These are phyloP conservation scores for Naematelia aurantialba DNA, from an alignment of 768 basidiomycete species.

Conservation along the genomic window DNA sequence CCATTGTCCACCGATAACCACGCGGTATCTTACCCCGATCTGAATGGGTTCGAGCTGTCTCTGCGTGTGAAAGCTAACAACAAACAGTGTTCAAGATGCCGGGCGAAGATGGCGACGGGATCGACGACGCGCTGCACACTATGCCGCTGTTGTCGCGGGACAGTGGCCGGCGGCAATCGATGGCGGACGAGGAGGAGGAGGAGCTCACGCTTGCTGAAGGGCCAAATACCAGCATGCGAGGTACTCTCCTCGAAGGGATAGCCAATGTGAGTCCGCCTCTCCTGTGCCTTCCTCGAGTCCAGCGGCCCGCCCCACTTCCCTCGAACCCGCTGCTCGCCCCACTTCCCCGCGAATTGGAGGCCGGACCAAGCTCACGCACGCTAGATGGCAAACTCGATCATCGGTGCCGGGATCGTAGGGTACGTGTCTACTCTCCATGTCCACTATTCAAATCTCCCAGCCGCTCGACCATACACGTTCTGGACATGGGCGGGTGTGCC, in stretches of 20 bases:
- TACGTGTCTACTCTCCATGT: neutral
- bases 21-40: too few relatives aligned
- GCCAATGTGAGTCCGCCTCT: conserved; percentile 64
- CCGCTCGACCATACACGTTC: neutral
- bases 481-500: conserved; percentile 15
- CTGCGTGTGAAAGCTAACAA: too few relatives aligned
- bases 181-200: conserved; percentile 18
- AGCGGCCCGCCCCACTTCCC: too few relatives aligned
- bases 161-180: neutral
- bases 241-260: conserved; percentile 55
- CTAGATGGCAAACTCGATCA: conserved; percentile 93
- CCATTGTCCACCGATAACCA: neutral
- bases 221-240: conserved; percentile 40
- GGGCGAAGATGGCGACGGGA: conserved; percentile 5
- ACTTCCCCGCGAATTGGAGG: too few relatives aligned
- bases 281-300: neutral
- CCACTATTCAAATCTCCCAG: too few relatives aligned
- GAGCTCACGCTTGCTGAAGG: conserved; percentile 15
- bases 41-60: too few relatives aligned
- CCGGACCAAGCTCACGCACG: too few relatives aligned
- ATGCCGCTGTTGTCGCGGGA: neutral
- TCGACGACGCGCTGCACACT: conserved; percentile 7
- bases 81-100: conserved; percentile 16
- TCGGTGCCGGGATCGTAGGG: conserved; percentile 73
- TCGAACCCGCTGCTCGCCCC: too few relatives aligned